A percentile compares a stretch with the other conserved stretches of the same genome.
phyloP scores from a whole-genome alignment of 768 basidiomycete genomes.

The Podaxis sp. region DNA sequence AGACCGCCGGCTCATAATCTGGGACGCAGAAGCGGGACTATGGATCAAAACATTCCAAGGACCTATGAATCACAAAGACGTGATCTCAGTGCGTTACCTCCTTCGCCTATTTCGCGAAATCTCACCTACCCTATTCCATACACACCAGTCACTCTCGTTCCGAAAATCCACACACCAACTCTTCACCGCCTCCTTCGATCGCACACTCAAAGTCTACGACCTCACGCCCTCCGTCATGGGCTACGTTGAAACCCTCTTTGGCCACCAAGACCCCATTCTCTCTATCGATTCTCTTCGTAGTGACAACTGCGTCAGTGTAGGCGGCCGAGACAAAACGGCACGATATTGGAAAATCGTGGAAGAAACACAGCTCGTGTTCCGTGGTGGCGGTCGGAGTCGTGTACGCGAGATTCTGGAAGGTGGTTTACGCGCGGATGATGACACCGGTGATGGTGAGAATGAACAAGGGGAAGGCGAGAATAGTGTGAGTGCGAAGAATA shows the following conservation, averaged over 20 bases:
- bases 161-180: slow-evolving; percentile 75
- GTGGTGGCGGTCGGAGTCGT: slow-evolving; percentile 88
- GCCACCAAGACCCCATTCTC: slow-evolving; percentile 89
- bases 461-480: slow-evolving; percentile 18
- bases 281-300: slow-evolving; percentile 77
- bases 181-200: slow-evolving; percentile 80
- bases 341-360: slow-evolving; percentile 97
- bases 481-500: slow-evolving; percentile 30
- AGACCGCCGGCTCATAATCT: slow-evolving; percentile 80
- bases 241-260: slow-evolving; percentile 95
- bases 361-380: slow-evolving; percentile 92
- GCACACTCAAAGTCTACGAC: slow-evolving; percentile 89
- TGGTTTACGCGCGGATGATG: slow-evolving; percentile 60
- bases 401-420: slow-evolving; percentile 83
- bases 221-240: slow-evolving; percentile 71
- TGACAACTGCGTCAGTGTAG: slow-evolving; percentile 85
- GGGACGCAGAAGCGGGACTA: slow-evolving; percentile 73
- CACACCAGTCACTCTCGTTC: slow-evolving; percentile 62
- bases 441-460: slow-evolving; percentile 43
- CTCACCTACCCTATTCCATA: slow-evolving; percentile 2
- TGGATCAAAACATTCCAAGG: slow-evolving; percentile 87
- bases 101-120: slow-evolving; percentile 7
- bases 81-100: slow-evolving; percentile 32
- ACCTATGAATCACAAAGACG: slow-evolving; percentile 61
- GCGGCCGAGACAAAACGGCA: slow-evolving; percentile 87